Evolutionary conservation across 768 basidiomycete genomes (phyloP), one percentile per base, ranked within the genome.

Genomic region (Tylopilus sp.): DNA sequence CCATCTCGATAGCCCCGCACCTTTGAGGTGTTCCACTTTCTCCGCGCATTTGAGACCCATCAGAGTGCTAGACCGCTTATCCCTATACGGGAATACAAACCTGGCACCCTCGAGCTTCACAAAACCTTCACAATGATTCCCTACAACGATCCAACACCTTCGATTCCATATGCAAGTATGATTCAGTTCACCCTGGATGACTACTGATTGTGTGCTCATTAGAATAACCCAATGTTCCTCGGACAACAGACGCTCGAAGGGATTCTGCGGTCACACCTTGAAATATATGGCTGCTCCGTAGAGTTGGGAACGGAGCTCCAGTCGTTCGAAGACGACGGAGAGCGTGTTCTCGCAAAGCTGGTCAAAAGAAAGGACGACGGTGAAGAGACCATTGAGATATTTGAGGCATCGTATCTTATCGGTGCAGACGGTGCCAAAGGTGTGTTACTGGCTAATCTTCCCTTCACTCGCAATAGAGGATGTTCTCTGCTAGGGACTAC

Each of bases 271-370:
- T 45, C 45, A 26, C 62, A 59, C 40, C 52, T 67, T 19, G 58
- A 59, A 28, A 61, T 60, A 10, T 52, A 60, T 8, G 58, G 55
- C 0, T 71, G 69, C 45, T 37, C 36, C 14, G 69, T 80, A 14
- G 78, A 83, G 54, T 49, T 74, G n/a, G 74, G 72, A 16, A 76
- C 76, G 2, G 76, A 77, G 50, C 71, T 82, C 9, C 36, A 61
- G n/a, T 74, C 74, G 0, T 75, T 82, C 40, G 64, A 71, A 45
- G 75, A 80, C 50, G 55, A 58, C 10, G 63, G 65, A 2, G 67
- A 71, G 29, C 54, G 55, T 28, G 74, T 81, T 8, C 55, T 64
- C 12, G 78, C 73, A 8, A 68, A 68, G 13, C 52, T 80, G 6
- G 31, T 70, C 25, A 64, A 68, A 50, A 59, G 12, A 17, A 45